A percentile compares a stretch with the other conserved stretches of the same genome.
Evolutionary conservation across 805 yeast genomes (phyloP).

Genomic region (Starmerella floricola): DNA sequence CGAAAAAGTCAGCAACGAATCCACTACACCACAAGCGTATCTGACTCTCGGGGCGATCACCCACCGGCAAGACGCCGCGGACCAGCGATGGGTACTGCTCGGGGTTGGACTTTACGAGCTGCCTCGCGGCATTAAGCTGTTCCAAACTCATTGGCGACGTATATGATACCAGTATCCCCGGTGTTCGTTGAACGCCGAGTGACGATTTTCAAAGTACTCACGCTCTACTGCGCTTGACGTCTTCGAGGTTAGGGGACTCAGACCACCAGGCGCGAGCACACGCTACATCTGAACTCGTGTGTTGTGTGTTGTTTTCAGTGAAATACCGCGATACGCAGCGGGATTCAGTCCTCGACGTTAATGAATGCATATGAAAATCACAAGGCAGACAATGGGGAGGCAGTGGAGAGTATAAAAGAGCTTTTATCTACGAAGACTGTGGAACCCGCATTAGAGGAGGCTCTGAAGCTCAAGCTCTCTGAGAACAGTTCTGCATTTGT

Average conservation of each 20-base stretch:
- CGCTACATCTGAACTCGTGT: no score
- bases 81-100: constrained; percentile 30
- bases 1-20: constrained; percentile 31
- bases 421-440: not conserved
- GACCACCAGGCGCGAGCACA: no score
- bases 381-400: not conserved
- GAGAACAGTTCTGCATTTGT: constrained; percentile 3
- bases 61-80: constrained; percentile 30
- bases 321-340: no score
- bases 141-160: constrained; percentile 20
- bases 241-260: no score
- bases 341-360: no score
- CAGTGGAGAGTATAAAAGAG: not conserved
- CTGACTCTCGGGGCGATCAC: constrained; percentile 27
- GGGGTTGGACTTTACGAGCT: constrained; percentile 29
- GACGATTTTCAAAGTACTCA: no score
- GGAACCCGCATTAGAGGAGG: not conserved
- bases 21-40: constrained; percentile 30
- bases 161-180: no score
- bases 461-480: not conserved
- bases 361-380: not conserved
- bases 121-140: constrained; percentile 30
- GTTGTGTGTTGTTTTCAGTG: no score
- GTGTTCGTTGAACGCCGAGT: no score
- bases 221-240: no score